Conservation (phyloP, 2,329 filamentous ascomycete genomes). For the Talaromyces islandicus region DNA sequence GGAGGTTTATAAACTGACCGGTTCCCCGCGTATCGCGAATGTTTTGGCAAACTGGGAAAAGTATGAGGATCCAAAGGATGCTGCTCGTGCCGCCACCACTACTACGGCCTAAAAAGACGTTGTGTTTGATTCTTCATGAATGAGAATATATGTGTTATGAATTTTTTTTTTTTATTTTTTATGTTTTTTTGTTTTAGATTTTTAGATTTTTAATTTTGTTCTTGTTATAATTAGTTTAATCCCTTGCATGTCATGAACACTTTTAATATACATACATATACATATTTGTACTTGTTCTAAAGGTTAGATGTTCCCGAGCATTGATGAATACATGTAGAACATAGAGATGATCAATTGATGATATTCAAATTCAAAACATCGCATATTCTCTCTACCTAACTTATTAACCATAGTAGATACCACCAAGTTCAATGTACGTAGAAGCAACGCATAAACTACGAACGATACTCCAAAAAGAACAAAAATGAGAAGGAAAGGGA, state of each 20-base stretch:
- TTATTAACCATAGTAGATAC: neutral
- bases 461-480: neutral
- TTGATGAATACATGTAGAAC: neutral
- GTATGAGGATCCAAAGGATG: conserved; percentile 44
- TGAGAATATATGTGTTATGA: neutral
- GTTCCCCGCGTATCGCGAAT: conserved; percentile 54
- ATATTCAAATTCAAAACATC: neutral
- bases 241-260: conserved; percentile 7
- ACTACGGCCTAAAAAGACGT: neutral
- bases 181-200: neutral
- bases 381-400: neutral
- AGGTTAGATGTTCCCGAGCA: no score
- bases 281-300: neutral
- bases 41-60: conserved; percentile 78
- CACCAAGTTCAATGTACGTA: neutral
- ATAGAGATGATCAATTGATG: neutral
- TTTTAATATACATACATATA: conserved; percentile 1
- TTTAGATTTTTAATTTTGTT: neutral
- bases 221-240: conserved; percentile 2
- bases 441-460: neutral
- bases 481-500: neutral
- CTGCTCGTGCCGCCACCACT: neutral
- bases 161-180: neutral
- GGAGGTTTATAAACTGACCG: conserved; percentile 93
- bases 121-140: neutral